A percentile compares a stretch with the other conserved stretches of the same genome.
Conservation (phyloP, 2,329 filamentous ascomycete species). For the Raffaelea albimanens region DNA sequence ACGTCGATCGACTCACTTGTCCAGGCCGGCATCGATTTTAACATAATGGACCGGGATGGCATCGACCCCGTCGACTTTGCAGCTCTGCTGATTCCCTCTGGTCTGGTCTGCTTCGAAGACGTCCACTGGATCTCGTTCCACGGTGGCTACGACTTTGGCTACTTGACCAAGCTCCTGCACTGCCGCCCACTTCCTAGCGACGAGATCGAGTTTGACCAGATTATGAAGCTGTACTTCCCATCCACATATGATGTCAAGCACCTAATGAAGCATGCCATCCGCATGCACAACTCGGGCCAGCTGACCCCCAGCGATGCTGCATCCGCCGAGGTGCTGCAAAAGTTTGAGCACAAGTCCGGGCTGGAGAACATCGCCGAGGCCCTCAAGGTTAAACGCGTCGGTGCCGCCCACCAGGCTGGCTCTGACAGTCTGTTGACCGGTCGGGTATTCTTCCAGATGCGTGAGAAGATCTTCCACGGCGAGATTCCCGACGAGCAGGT, state of each 20-base stretch:
- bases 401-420: constrained; percentile 82
- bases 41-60: constrained; percentile 72
- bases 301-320: constrained; percentile 53
- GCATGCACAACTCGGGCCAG: constrained; percentile 55
- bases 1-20: constrained; percentile 87
- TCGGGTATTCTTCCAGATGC: constrained; percentile 89
- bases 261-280: constrained; percentile 81
- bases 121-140: constrained; percentile 98
- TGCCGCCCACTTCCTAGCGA: constrained; percentile 77
- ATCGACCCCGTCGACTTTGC: constrained; percentile 89
- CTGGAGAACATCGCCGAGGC: constrained; percentile 91
- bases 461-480: constrained; percentile 77
- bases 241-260: constrained; percentile 94
- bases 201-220: constrained; percentile 78
- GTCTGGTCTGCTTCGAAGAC: constrained; percentile 76
- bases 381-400: constrained; percentile 80
- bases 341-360: constrained; percentile 82
- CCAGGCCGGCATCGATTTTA: constrained; percentile 87
- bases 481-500: constrained; percentile 72
- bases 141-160: constrained; percentile 96
- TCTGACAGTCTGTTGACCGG: constrained; percentile 91
- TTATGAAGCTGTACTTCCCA: constrained; percentile 89
- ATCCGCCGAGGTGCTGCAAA: constrained; percentile 66
- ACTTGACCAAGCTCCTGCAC: constrained; percentile 87
- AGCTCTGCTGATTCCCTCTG: constrained; percentile 80